These are phyloP conservation scores for Carex pumila DNA, from an alignment of 176 grass and related monocot genomes.

Conservation along the genomic window DNA sequence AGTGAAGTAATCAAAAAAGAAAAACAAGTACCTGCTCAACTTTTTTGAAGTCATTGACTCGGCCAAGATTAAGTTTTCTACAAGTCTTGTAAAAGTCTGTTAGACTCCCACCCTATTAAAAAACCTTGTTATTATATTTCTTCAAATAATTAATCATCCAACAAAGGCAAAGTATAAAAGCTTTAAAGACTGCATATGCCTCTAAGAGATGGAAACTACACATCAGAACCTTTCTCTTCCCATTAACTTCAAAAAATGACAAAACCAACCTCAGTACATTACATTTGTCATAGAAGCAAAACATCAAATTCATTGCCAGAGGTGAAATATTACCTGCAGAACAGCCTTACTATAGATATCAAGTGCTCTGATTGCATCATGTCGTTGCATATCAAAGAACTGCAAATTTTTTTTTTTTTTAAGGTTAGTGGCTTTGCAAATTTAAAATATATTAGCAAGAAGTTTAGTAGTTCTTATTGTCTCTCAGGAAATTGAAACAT, in stretches of 20 bases:
- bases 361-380: slow-evolving; percentile 41
- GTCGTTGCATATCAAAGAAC: slow-evolving; percentile 45
- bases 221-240: background rate
- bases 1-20: background rate
- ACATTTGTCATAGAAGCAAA: background rate
- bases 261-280: background rate
- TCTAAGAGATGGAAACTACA: background rate
- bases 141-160: background rate
- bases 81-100: slow-evolving; percentile 41
- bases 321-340: slow-evolving; percentile 21
- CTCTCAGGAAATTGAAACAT: background rate
- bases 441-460: slow-evolving; percentile 8
- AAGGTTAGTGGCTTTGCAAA: background rate
- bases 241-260: background rate
- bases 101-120: slow-evolving; percentile 24
- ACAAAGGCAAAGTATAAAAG: background rate
- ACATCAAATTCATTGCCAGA: background rate
- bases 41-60: slow-evolving; percentile 20
- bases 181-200: background rate
- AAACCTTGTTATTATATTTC: background rate
- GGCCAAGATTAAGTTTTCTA: slow-evolving; percentile 23
- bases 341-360: slow-evolving; percentile 42
- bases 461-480: background rate
- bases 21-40: slow-evolving; percentile 32
- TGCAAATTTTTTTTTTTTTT: background rate